Conservation (phyloP, 2,329 filamentous ascomycete species). For the Colletotrichum shisoi region DNA sequence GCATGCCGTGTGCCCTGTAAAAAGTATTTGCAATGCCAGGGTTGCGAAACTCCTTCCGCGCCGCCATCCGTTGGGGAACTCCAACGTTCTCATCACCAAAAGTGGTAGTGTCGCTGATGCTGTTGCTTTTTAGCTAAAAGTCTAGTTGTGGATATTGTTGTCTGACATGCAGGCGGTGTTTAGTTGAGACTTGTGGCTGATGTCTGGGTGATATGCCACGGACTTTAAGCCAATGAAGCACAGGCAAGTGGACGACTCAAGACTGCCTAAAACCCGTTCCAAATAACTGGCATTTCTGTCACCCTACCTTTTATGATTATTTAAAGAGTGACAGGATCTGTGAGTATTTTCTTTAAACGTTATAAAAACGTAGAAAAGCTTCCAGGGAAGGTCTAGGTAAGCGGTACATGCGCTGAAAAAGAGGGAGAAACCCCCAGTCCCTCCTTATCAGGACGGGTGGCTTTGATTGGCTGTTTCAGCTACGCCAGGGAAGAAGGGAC, state of each 20-base stretch:
- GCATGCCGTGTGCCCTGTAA: constrained; percentile 2
- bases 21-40: background rate
- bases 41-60: background rate
- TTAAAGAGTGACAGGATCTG: background rate
- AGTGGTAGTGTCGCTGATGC: background rate
- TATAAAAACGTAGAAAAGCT: too few species aligned
- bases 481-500: background rate
- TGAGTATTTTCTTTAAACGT: background rate
- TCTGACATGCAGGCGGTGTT: background rate
- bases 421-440: background rate
- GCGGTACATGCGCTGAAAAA: background rate
- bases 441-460: background rate
- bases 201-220: background rate
- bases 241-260: background rate
- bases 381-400: background rate
- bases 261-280: too few species aligned
- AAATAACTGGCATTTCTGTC: background rate
- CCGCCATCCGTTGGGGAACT: background rate
- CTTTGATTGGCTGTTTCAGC: constrained; percentile 22
- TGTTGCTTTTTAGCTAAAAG: constrained; percentile 1
- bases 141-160: too few species aligned
- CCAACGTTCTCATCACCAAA: background rate
- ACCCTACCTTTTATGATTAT: too few species aligned
- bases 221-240: background rate
- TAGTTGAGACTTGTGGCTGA: constrained; percentile 6